A percentile compares a stretch with the other conserved stretches of the same genome.
Evolutionary conservation across 495 filamentous ascomycete genomes (phyloP).

Genomic region (Penicillium odoratum): DNA sequence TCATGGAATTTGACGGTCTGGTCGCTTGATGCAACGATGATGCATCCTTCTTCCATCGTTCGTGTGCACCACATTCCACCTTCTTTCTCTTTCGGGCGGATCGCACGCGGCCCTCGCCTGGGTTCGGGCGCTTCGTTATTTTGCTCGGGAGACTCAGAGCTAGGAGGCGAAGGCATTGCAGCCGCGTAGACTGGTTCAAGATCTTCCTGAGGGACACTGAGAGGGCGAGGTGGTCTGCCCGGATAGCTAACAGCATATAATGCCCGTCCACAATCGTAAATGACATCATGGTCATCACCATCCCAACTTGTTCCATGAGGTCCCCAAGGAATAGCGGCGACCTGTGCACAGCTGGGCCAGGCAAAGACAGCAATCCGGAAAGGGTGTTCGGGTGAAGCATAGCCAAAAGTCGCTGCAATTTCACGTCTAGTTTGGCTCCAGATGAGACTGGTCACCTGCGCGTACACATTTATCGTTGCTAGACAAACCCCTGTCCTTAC

Average conservation of each 20-base stretch:
- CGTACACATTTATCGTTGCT: slow-evolving; percentile 87
- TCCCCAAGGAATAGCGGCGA: slow-evolving; percentile 86
- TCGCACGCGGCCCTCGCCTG: slow-evolving; percentile 10
- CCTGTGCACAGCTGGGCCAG: slow-evolving; percentile 89
- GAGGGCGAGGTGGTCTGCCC: slow-evolving; percentile 31
- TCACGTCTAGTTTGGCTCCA: slow-evolving; percentile 86
- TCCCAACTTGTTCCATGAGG: slow-evolving; percentile 78
- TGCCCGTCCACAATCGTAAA: slow-evolving; percentile 40
- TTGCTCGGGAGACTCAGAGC: neutral
- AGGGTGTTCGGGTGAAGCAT: slow-evolving; percentile 89
- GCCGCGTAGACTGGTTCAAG: slow-evolving; percentile 11
- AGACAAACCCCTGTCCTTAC: slow-evolving; percentile 80
- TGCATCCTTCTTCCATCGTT: slow-evolving; percentile 80
- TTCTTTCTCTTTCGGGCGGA: slow-evolving; percentile 45
- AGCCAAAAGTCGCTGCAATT: slow-evolving; percentile 92
- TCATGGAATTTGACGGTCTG: slow-evolving; percentile 96
- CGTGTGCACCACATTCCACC: slow-evolving; percentile 55
- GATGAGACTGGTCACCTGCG: slow-evolving; percentile 90
- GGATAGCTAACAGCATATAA: slow-evolving; percentile 53
- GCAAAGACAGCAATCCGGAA: slow-evolving; percentile 91
- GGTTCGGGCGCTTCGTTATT: neutral
- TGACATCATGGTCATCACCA: slow-evolving; percentile 37
- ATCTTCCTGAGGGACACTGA: slow-evolving; percentile 8
- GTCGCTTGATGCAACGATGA: slow-evolving; percentile 92
- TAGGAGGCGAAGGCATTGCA: neutral